A percentile compares a stretch with the other conserved stretches of the same genome.
Conservation (phyloP, 2,329 filamentous ascomycete genomes). For the Rugonectria rugulosa region DNA sequence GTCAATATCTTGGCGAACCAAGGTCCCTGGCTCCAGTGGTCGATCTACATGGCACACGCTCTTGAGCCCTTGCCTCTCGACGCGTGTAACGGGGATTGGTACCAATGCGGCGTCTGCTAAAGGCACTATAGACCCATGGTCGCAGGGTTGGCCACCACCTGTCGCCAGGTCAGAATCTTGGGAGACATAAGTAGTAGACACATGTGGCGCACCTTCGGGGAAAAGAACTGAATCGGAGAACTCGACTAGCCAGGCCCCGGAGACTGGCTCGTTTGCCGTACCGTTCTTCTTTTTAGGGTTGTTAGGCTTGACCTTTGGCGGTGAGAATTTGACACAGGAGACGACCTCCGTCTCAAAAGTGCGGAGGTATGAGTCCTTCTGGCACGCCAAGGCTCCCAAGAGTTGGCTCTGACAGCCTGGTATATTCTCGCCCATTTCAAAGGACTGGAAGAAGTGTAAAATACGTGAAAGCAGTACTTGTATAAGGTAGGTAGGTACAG, state of each 20-base stretch:
- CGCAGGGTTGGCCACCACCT: slow-evolving; percentile 44
- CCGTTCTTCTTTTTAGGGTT: slow-evolving; percentile 30
- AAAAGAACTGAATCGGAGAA: slow-evolving; percentile 43
- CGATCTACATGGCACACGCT: slow-evolving; percentile 35
- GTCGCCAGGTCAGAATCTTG: background rate
- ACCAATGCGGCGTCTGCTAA: slow-evolving; percentile 15
- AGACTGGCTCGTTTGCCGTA: background rate
- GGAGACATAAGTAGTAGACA: background rate
- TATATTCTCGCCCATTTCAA: slow-evolving; percentile 1
- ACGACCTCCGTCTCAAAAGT: slow-evolving; percentile 37
- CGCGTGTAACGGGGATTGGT: slow-evolving; percentile 32
- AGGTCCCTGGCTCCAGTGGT: slow-evolving; percentile 26
- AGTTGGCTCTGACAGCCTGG: background rate
- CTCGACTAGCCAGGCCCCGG: slow-evolving; percentile 41
- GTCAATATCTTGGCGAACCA: slow-evolving; percentile 39
- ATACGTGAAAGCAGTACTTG: background rate
- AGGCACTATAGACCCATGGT: slow-evolving; percentile 35
- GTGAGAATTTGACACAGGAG: slow-evolving; percentile 37
- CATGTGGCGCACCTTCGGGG: slow-evolving; percentile 34
- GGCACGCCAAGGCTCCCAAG: slow-evolving; percentile 40
- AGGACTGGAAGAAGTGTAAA: background rate
- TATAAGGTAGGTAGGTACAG: background rate
- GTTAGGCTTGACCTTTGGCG: slow-evolving; percentile 21
- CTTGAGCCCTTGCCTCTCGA: slow-evolving; percentile 39
- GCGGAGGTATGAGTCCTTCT: slow-evolving; percentile 37